Percentiles rank a stretch among this genome's conserved stretches.
Conservation (phyloP, 345 rosid genomes). For the Gossypium turneri region DNA sequence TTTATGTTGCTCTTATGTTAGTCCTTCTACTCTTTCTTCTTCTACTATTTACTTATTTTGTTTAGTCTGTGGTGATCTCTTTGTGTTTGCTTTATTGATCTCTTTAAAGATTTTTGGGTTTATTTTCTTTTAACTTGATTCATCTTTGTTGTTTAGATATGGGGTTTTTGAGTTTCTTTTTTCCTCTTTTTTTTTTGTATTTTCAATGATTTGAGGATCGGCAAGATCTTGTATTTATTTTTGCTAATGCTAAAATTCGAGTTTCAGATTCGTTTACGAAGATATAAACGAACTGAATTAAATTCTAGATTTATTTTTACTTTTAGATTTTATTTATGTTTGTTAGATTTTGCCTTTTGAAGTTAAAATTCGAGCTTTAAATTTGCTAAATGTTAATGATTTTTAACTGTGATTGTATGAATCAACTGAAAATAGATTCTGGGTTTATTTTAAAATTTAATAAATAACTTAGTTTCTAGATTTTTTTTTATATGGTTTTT, state of each 20-base stretch:
- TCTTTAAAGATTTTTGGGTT: background rate
- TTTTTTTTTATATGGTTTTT: background rate
- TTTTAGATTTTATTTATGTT: too few species aligned
- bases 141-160: background rate
- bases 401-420: too few species aligned
- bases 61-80: background rate
- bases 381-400: too few species aligned
- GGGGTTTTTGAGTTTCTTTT: conserved; percentile 18
- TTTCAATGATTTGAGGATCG: background rate
- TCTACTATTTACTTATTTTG: background rate
- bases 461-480: background rate
- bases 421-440: too few species aligned
- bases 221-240: background rate
- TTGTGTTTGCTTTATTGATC: background rate
- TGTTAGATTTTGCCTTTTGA: too few species aligned
- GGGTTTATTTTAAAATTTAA: too few species aligned
- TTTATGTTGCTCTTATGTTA: background rate
- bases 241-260: background rate
- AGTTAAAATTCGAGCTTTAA: too few species aligned
- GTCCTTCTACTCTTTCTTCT: background rate
- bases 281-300: too few species aligned
- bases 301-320: too few species aligned
- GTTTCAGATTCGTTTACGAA: background rate
- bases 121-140: background rate
- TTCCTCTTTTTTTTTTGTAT: background rate